These are phyloP conservation scores for Microcyclospora pomicola DNA, from an alignment of 2,329 filamentous ascomycete genomes.

Conservation along the genomic window DNA sequence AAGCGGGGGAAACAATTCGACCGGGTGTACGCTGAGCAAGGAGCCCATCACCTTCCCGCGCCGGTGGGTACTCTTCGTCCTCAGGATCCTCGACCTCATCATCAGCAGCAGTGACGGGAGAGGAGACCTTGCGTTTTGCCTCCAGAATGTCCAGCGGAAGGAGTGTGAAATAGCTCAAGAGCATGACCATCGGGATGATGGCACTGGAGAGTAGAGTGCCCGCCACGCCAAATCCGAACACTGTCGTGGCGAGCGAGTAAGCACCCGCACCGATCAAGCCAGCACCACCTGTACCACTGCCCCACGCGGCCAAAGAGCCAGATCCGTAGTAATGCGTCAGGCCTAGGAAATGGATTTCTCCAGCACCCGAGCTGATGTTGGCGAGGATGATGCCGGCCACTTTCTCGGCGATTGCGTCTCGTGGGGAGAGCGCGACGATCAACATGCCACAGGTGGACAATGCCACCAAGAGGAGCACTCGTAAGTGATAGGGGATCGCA, in stretches of 20 bases:
- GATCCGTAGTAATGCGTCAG: conserved; percentile 88
- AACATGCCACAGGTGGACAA: conserved; percentile 80
- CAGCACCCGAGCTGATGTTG: conserved; percentile 71
- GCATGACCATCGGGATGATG: conserved; percentile 67
- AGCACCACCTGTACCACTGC: conserved; percentile 49
- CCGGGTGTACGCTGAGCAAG: conserved; percentile 21
- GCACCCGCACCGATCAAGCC: conserved; percentile 75
- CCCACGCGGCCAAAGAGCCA: conserved; percentile 80
- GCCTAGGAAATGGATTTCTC: conserved; percentile 81
- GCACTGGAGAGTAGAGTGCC: conserved; percentile 65
- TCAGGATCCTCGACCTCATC: conserved; percentile 9
- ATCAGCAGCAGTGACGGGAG: conserved; percentile 32
- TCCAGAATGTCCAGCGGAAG: conserved; percentile 54
- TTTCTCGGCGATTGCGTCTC: conserved; percentile 51
- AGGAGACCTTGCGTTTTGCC: conserved; percentile 21
- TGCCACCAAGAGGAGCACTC: conserved; percentile 59
- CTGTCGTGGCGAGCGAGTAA: conserved; percentile 76
- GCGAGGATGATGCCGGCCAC: conserved; percentile 73
- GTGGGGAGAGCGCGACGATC: conserved; percentile 66
- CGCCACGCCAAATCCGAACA: conserved; percentile 59
- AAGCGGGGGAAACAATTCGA: conserved; percentile 4
- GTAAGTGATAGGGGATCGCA: conserved; percentile 61
- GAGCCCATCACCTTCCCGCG: conserved; percentile 15
- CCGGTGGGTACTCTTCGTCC: conserved; percentile 5
- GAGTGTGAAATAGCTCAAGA: conserved; percentile 71